phyloP scores from a whole-genome alignment of 805 yeast genomes.

The Kodamaea fukazawae region DNA sequence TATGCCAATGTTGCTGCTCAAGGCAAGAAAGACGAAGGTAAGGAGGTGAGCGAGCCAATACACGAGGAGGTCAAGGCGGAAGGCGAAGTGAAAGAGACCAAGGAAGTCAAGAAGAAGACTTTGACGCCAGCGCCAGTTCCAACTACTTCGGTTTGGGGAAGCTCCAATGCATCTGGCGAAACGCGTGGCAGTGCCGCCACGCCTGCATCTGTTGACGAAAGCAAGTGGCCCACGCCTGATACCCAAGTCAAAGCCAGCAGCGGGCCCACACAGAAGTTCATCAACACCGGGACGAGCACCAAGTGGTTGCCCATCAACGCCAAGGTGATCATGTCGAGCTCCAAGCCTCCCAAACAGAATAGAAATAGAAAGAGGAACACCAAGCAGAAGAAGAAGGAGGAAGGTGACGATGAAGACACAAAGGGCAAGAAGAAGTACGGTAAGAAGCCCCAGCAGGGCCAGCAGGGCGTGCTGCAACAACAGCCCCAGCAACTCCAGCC shows the following conservation, averaged over 20 bases:
- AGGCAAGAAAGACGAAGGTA: constrained; percentile 18
- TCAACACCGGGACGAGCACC: constrained; percentile 37
- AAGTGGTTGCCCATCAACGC: constrained; percentile 47
- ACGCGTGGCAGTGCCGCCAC: constrained; percentile 10
- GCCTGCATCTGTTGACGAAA: constrained; percentile 33
- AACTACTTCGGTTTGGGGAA: constrained; percentile 42
- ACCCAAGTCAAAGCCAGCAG: constrained; percentile 14
- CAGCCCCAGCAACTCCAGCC: constrained; percentile 3
- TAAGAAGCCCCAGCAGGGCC: constrained; percentile 11
- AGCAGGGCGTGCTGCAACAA: constrained; percentile 6
- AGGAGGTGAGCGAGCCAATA: constrained; percentile 5
- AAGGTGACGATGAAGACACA: constrained; percentile 4
- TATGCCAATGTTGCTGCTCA: constrained; percentile 45
- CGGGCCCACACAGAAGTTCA: constrained; percentile 30
- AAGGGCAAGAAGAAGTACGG: constrained; percentile 10
- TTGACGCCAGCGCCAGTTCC: constrained; percentile 49
- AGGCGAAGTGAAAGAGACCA: constrained; percentile 14
- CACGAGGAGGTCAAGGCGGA: constrained; percentile 10
- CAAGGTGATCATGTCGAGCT: constrained; percentile 38
- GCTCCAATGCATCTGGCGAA: constrained; percentile 15
- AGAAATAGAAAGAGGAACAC: constrained; percentile 17
- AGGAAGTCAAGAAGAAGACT: constrained; percentile 25
- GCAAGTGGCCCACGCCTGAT: constrained; percentile 45
- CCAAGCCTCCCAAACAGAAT: constrained; percentile 26
- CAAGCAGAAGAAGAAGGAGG: constrained; percentile 6